These are phyloP conservation scores for Rhizomucor pusillus DNA, from an alignment of 371 early-diverging fungal species.

Conservation along the genomic window DNA sequence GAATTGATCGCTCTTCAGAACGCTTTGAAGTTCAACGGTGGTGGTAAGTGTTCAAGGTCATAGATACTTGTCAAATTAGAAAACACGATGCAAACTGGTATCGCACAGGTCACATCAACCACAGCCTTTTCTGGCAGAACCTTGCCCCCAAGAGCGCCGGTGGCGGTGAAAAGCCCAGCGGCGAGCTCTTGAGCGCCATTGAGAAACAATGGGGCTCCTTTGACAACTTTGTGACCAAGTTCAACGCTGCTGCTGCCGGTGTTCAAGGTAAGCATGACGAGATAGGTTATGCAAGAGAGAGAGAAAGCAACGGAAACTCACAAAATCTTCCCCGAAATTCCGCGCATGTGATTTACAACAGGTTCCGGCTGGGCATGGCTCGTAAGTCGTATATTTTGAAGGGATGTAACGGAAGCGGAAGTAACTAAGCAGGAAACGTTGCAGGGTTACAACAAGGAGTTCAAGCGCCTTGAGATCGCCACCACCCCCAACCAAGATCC, in stretches of 20 bases:
- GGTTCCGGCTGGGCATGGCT: slow-evolving; percentile 99
- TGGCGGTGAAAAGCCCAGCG: slow-evolving; percentile 71
- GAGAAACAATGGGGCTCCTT: slow-evolving; percentile 86
- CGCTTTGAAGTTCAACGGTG: slow-evolving; percentile 92
- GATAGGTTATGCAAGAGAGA: too few species aligned
- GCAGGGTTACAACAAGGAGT: slow-evolving; percentile 79
- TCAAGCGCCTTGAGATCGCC: slow-evolving; percentile 79
- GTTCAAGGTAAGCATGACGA: slow-evolving; percentile 80
- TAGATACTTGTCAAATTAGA: background rate
- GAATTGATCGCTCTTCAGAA: slow-evolving; percentile 76
- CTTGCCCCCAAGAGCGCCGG: slow-evolving; percentile 80
- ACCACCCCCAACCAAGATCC: slow-evolving; percentile 97
- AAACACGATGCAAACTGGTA: background rate
- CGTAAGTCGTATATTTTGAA: slow-evolving; percentile 42
- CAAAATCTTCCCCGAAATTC: background rate
- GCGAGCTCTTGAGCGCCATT: slow-evolving; percentile 72
- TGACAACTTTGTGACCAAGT: slow-evolving; percentile 76
- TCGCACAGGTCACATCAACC: slow-evolving; percentile 91
- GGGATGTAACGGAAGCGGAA: background rate
- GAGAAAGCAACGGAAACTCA: background rate
- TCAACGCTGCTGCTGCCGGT: slow-evolving; percentile 80
- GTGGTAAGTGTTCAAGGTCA: slow-evolving; percentile 62
- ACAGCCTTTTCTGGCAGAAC: slow-evolving; percentile 95
- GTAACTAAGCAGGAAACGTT: background rate
- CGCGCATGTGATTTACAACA: slow-evolving; percentile 4